Percentiles rank a stretch among this genome's conserved stretches.
Evolutionary conservation across 345 rosid genomes (phyloP).

Genomic region (Salix brachista): DNA sequence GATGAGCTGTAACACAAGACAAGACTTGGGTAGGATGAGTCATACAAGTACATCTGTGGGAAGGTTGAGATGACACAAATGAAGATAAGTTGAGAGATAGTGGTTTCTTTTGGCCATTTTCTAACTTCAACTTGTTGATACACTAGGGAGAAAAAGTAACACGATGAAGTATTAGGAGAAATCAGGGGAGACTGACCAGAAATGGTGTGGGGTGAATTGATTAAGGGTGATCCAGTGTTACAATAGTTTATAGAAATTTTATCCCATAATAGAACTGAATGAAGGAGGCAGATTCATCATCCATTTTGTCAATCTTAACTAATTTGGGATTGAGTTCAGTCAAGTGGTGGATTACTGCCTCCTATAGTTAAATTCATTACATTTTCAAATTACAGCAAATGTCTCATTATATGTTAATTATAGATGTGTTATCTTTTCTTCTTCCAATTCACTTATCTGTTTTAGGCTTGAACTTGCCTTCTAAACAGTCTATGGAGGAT

Average conservation of each 20-base stretch:
- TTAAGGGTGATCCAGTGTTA: background rate
- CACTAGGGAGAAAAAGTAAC: background rate
- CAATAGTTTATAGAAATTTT: background rate
- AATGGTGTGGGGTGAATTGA: background rate
- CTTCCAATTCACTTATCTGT: conserved; percentile 4
- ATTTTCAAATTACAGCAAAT: background rate
- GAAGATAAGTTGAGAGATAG: background rate
- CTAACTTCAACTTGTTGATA: background rate
- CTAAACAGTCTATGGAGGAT: conserved; percentile 30
- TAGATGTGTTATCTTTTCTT: background rate
- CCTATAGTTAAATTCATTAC: background rate
- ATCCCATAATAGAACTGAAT: background rate
- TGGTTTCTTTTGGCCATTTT: background rate
- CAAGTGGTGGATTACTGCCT: background rate
- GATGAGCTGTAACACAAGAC: background rate
- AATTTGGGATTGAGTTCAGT: background rate
- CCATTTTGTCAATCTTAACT: background rate
- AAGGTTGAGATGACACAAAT: background rate
- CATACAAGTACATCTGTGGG: background rate
- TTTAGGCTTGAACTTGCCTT: conserved; percentile 5
- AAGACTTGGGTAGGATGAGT: background rate
- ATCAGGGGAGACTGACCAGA: background rate
- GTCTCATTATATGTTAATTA: background rate
- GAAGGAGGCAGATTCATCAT: background rate
- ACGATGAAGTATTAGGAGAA: background rate